Conservation (phyloP, 192 early-diverging fungal genomes). For the Umbelopsis sp. region DNA sequence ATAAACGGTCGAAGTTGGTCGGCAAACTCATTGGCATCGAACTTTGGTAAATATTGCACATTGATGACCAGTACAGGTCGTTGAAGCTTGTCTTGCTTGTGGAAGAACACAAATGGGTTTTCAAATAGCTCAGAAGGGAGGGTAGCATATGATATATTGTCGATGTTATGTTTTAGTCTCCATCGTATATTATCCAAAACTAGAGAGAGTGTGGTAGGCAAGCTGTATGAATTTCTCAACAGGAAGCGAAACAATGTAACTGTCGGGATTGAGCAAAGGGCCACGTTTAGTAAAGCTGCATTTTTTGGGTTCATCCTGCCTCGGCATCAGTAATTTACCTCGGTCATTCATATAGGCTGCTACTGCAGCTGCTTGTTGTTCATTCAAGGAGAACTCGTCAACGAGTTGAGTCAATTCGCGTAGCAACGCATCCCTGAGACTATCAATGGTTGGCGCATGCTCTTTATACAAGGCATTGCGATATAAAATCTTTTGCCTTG, state of each 20-base stretch:
- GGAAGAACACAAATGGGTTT: slow-evolving; percentile 41
- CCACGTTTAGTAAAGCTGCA: neutral
- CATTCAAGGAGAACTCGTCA: neutral
- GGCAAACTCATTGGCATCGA: slow-evolving; percentile 14
- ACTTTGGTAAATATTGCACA: slow-evolving; percentile 36
- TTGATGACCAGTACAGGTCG: slow-evolving; percentile 42
- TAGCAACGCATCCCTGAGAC: neutral
- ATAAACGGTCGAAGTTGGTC: slow-evolving; percentile 37
- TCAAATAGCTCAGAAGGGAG: slow-evolving; percentile 31
- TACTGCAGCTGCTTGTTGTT: neutral
- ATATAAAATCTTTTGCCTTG: slow-evolving; percentile 15
- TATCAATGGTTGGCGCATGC: neutral
- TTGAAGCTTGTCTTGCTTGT: slow-evolving; percentile 36
- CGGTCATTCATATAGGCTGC: slow-evolving; percentile 26
- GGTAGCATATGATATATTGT: slow-evolving; percentile 16
- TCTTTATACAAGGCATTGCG: slow-evolving; percentile 11
- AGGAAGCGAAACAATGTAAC: slow-evolving; percentile 52
- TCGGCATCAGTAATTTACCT: slow-evolving; percentile 10
- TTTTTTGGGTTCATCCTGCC: neutral
- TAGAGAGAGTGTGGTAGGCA: slow-evolving; percentile 21
- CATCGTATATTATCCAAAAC: slow-evolving; percentile 40
- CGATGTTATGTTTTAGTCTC: slow-evolving; percentile 33
- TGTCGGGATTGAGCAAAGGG: slow-evolving; percentile 4
- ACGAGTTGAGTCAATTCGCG: neutral
- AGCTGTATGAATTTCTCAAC: slow-evolving; percentile 22